Evolutionary conservation across 345 rosid species (phyloP).

Genomic region (Linum lewisii): DNA sequence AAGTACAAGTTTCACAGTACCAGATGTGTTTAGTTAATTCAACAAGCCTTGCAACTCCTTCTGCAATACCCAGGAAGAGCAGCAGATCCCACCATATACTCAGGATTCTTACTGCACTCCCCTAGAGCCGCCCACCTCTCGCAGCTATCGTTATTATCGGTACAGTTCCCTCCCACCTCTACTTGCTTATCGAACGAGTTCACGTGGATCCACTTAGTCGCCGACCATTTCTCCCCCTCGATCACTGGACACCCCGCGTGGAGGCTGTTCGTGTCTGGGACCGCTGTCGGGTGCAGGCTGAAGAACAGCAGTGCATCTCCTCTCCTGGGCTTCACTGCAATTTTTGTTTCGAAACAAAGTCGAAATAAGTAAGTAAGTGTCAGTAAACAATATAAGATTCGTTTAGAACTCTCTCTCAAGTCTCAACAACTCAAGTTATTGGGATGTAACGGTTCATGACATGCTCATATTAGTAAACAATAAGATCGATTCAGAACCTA

Average conservation of each 20-base stretch:
- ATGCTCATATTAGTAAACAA: no score
- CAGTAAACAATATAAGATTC: no score
- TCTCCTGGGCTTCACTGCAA: constrained; percentile 66
- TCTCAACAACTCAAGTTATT: no score
- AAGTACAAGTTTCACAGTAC: no score
- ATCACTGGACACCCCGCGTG: constrained; percentile 94
- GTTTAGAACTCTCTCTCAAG: no score
- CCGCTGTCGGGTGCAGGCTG: constrained; percentile 63
- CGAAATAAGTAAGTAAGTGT: no score
- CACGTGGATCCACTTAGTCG: constrained; percentile 96
- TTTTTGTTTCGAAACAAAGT: no score
- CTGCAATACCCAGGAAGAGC: constrained; percentile 78
- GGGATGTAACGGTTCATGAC: no score
- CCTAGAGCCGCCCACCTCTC: constrained; percentile 92
- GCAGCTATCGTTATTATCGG: constrained; percentile 63
- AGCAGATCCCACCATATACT: constrained; percentile 74
- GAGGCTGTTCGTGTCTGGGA: constrained; percentile 64
- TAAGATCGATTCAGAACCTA: no score
- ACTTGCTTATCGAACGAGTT: constrained; percentile 67
- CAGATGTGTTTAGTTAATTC: no score
- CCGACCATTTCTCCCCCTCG: constrained; percentile 98
- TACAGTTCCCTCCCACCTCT: constrained; percentile 51
- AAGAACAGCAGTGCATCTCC: constrained; percentile 93
- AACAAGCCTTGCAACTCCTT: constrained; percentile 84
- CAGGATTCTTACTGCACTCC: constrained; percentile 74